Evolutionary conservation across 768 basidiomycete genomes (phyloP), one percentile per base, ranked within the genome.

Genomic region (Solioccasus polychromus): DNA sequence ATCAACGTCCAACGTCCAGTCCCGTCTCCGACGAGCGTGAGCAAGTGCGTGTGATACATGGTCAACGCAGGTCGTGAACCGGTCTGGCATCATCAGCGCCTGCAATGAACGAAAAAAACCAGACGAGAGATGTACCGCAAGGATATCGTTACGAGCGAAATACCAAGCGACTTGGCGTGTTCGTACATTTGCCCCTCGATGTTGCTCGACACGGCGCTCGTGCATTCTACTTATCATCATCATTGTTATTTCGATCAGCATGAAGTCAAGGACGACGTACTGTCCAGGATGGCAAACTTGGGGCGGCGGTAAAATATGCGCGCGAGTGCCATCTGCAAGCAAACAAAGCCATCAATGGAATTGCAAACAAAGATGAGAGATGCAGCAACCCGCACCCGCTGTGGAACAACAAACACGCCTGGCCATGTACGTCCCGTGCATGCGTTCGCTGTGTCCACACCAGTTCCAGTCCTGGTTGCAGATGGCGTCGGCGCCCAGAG

Each of bases 101-200:
- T n/a, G n/a, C n/a, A n/a, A 25, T 4, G 20, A 9, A 11, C n/a
- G 12, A 32, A 1, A 32, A 26, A 31, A 44, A 25, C 18, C 23
- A 28, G 4, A 8, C 2, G 19, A 7, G n/a, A n/a, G 19, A 63
- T 76, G 1, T 53, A 88, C 87, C 87, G 83, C 42, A 92, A 72
- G 14, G 93, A 93, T 40, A 97, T 91, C 4, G 93, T 97, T 46
- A 98, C 86, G 37, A 98, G 76, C 0, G 94, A 94, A 59, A 96
- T 92, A 1, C 86, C 92, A 11, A 90, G 71, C 25, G 82, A 76
- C 66, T 96, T 96, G 23, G 88, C 85, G 52, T 90, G 83, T 62
- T 94, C 88, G 69, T 97, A 98, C 90, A 98, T 93, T 52, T 81
- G 74, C 0, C 93, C 93, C 63, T 98, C 94, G 18, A 97, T 93